phyloP scores from a whole-genome alignment of 2,329 filamentous ascomycete species.

The Neopestalotiopsis sp. region DNA sequence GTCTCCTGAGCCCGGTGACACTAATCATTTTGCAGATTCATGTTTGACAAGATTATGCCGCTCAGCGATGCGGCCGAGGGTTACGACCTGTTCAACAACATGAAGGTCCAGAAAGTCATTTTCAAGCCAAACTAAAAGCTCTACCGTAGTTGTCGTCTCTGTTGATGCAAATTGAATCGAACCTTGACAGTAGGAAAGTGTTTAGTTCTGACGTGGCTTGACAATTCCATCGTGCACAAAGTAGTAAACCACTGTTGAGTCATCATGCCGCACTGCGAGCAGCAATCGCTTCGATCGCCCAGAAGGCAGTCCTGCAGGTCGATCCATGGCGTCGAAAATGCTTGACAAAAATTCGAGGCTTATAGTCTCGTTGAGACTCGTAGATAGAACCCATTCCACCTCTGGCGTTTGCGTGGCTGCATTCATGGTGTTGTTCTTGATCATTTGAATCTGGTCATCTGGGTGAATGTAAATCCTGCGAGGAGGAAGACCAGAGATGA shows the following conservation, averaged over 20 bases:
- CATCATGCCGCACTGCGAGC: slow-evolving; percentile 77
- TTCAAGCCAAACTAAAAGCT: slow-evolving; percentile 56
- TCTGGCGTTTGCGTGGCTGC: slow-evolving; percentile 58
- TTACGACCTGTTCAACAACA: slow-evolving; percentile 74
- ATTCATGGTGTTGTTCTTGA: slow-evolving; percentile 63
- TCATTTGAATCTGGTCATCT: slow-evolving; percentile 77
- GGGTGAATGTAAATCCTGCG: slow-evolving; percentile 78
- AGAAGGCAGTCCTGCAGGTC: slow-evolving; percentile 45
- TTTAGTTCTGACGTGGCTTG: slow-evolving; percentile 81
- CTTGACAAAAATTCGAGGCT: slow-evolving; percentile 67
- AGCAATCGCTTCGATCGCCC: slow-evolving; percentile 69
- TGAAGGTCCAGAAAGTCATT: slow-evolving; percentile 76
- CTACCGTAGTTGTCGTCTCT: neutral
- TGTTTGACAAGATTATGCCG: slow-evolving; percentile 78
- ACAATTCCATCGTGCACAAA: slow-evolving; percentile 86
- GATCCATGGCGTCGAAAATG: slow-evolving; percentile 69
- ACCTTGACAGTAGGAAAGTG: neutral
- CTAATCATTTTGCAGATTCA: slow-evolving; percentile 45
- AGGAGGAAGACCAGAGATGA: slow-evolving; percentile 77
- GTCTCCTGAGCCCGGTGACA: neutral
- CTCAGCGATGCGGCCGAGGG: slow-evolving; percentile 68
- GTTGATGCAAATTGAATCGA: neutral
- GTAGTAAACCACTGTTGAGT: slow-evolving; percentile 86
- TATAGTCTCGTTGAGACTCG: slow-evolving; percentile 76
- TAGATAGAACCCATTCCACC: slow-evolving; percentile 78